Conservation (phyloP, 2,329 filamentous ascomycete genomes). For the Ascochyta clinopodiicola region DNA sequence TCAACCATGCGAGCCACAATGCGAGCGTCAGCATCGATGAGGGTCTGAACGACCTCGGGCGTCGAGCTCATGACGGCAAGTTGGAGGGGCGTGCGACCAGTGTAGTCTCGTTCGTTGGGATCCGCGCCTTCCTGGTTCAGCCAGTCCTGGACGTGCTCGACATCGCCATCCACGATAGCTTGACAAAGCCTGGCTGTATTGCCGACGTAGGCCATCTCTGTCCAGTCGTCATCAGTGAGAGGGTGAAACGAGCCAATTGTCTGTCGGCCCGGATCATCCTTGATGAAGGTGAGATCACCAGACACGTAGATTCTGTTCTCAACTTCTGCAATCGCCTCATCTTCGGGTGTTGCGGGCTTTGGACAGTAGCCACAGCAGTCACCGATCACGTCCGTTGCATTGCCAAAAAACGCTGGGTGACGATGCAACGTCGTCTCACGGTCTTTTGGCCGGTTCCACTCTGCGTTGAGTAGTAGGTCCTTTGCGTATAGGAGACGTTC, state of each 20-base stretch:
- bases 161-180: constrained; percentile 77
- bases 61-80: constrained; percentile 74
- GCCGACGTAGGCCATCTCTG: constrained; percentile 87
- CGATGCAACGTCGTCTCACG: constrained; percentile 80
- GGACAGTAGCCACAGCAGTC: constrained; percentile 87
- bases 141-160: constrained; percentile 75
- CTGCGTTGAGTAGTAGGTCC: constrained; percentile 79
- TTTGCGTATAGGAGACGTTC: constrained; percentile 83
- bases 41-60: constrained; percentile 70
- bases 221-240: constrained; percentile 83
- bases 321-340: constrained; percentile 72
- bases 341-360: constrained; percentile 70
- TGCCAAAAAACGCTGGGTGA: constrained; percentile 85
- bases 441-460: constrained; percentile 82
- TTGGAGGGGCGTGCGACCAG: constrained; percentile 77
- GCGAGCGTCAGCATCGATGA: constrained; percentile 75
- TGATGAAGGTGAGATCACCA: constrained; percentile 75
- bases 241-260: constrained; percentile 77
- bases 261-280: constrained; percentile 82
- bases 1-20: constrained; percentile 78
- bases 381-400: constrained; percentile 71
- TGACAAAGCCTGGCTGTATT: constrained; percentile 79
- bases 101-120: constrained; percentile 67
- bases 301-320: constrained; percentile 79
- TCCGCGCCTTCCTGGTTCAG: constrained; percentile 70